Conservation (phyloP, 805 yeast species). For the Candida silvicultrix region DNA sequence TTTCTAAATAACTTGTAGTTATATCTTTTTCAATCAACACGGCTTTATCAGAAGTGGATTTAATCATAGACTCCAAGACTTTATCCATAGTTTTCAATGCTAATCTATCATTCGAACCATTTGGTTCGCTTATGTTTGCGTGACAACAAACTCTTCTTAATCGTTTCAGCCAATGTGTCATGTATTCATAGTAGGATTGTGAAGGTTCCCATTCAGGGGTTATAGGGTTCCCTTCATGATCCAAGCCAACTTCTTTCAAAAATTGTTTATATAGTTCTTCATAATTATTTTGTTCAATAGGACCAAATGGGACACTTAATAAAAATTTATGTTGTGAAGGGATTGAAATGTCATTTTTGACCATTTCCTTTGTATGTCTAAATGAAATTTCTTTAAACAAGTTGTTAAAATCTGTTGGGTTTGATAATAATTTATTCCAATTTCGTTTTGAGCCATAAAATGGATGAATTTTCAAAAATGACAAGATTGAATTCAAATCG, state of each 20-base stretch:
- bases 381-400: slow-evolving; percentile 53
- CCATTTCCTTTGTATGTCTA: slow-evolving; percentile 83
- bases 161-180: slow-evolving; percentile 64
- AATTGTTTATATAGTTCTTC: slow-evolving; percentile 58
- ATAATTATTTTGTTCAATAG: slow-evolving; percentile 83
- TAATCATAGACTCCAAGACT: slow-evolving; percentile 61
- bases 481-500: slow-evolving; percentile 67
- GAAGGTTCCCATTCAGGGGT: slow-evolving; percentile 44
- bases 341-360: slow-evolving; percentile 63
- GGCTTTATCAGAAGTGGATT: slow-evolving; percentile 44
- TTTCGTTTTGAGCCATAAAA: slow-evolving; percentile 34
- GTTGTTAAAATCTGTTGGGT: slow-evolving; percentile 33
- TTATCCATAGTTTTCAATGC: slow-evolving; percentile 50
- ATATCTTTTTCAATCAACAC: slow-evolving; percentile 41
- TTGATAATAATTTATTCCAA: slow-evolving; percentile 11
- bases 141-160: slow-evolving; percentile 82
- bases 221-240: slow-evolving; percentile 38
- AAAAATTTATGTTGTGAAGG: slow-evolving; percentile 76
- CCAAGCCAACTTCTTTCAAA: slow-evolving; percentile 46
- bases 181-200: slow-evolving; percentile 30
- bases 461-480: slow-evolving; percentile 64
- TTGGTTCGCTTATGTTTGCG: slow-evolving; percentile 37
- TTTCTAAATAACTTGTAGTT: slow-evolving; percentile 39
- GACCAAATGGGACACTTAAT: slow-evolving; percentile 67
- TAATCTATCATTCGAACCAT: background rate